Evolutionary conservation across 768 basidiomycete species (phyloP).

Genomic region (Pisolithus sp.): DNA sequence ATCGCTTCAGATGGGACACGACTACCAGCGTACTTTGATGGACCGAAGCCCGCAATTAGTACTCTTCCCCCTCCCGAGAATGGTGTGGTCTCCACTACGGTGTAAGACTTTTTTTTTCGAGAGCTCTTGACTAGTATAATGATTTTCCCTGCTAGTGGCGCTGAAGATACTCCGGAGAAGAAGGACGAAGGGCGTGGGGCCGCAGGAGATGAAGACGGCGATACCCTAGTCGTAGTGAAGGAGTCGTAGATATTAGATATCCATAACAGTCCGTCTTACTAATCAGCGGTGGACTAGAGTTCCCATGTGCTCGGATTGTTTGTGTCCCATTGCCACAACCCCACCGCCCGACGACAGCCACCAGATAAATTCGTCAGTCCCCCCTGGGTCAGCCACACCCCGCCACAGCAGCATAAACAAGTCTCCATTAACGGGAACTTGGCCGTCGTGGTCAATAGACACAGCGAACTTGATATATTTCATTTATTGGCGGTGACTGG

Average conservation of each 20-base stretch:
- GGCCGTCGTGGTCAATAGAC: neutral
- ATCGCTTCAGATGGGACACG: slow-evolving; percentile 53
- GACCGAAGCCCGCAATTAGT: slow-evolving; percentile 4
- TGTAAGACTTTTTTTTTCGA: neutral
- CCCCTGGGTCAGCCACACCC: slow-evolving; percentile 23
- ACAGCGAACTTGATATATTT: neutral
- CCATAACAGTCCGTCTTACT: neutral
- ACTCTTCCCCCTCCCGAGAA: neutral
- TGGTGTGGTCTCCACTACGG: neutral
- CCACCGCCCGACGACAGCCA: slow-evolving; percentile 14
- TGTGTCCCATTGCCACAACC: slow-evolving; percentile 4
- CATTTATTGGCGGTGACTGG: neutral
- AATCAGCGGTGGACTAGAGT: neutral
- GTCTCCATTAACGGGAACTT: neutral
- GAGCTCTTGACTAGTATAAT: neutral
- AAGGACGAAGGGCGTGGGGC: neutral
- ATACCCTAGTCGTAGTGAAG: neutral
- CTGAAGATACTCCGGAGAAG: neutral
- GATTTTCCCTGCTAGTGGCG: neutral
- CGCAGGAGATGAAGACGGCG: neutral
- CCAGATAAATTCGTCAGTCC: slow-evolving; percentile 12
- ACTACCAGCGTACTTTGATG: slow-evolving; percentile 25
- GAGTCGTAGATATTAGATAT: no score
- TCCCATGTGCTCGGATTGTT: neutral
- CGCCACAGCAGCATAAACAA: slow-evolving; percentile 13